Base-by-base conservation (phyloP, 179 eudicot genomes). In the Silene vulgaris region DNA sequence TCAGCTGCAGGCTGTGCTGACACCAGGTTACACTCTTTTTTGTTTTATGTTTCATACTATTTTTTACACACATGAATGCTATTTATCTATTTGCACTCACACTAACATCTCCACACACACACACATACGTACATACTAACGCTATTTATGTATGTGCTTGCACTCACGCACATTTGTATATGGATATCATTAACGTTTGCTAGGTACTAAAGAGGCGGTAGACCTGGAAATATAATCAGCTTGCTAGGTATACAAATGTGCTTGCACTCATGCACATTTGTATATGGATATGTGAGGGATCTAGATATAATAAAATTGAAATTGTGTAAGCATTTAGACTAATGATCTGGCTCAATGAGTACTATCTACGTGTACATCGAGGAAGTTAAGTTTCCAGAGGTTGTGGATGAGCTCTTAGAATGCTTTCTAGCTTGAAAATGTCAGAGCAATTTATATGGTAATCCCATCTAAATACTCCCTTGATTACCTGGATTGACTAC, bases 1-100 rank as follows among this genome's bases (percentile, higher is more conserved):
- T 77, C 89, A 68, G 87, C 99, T 79, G 87, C 83, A 28, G 76
- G 85, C 57, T 83, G 85, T 78, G 84, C 89, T 71, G 84, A 83
- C 57, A 78, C 79, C 83, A 90, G 99, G 99, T 95, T 78, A 80
- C 52, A 73, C 60, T 72, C 43, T 75, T 71, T 7, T 5, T 26
- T 23, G 26, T 72, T 61, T 20, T 8, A 20, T 8, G 8, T 26
- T 61, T 7, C 21, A 61, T 61, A 19, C 4, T 7, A 61, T 21
- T 13, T 16, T 16, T n/a, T 9, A 12, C 40, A 16, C 37, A 0
- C 69, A 28, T 67, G 71, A 37, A 16, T 19, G 6, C 9, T 19
- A 67, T 37, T 35, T 5, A 65, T 65, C 23, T 65, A 65, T 65
- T 45, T 14, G 19, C 23, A 60, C 64, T 7, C 8, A 17, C 64